These are phyloP conservation scores for Teunomyces lycoperdinae DNA, from an alignment of 805 yeast species.

Conservation along the genomic window DNA sequence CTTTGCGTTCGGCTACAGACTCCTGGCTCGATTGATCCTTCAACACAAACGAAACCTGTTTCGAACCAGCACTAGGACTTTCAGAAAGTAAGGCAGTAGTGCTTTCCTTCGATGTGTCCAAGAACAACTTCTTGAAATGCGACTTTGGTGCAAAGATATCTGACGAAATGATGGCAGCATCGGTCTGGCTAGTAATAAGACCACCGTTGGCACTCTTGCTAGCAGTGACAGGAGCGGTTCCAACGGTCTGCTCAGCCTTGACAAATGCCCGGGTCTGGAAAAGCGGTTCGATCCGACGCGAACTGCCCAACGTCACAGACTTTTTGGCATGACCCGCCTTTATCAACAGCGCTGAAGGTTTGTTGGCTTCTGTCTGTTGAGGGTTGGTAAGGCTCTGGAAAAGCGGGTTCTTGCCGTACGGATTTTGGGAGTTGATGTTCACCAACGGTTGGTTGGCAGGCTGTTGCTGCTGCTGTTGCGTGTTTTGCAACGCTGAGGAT, in stretches of 20 bases:
- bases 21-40: not conserved
- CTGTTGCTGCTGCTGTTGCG: slow-evolving; percentile 20
- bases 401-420: slow-evolving; percentile 78
- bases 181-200: slow-evolving; percentile 45
- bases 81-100: slow-evolving; percentile 6
- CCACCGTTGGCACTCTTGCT: slow-evolving; percentile 8
- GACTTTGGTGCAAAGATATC: slow-evolving; percentile 66
- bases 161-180: slow-evolving; percentile 66
- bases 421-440: slow-evolving; percentile 44
- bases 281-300: slow-evolving; percentile 62
- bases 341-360: slow-evolving; percentile 26
- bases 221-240: not conserved
- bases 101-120: slow-evolving; percentile 40
- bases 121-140: slow-evolving; percentile 51
- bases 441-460: slow-evolving; percentile 23
- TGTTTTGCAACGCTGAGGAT: slow-evolving; percentile 19
- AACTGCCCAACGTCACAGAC: slow-evolving; percentile 52
- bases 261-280: slow-evolving; percentile 16
- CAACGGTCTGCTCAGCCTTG: not conserved
- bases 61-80: not conserved
- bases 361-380: slow-evolving; percentile 23
- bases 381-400: slow-evolving; percentile 46
- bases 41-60: not conserved
- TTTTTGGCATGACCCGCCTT: slow-evolving; percentile 40
- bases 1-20: not conserved